phyloP scores from a whole-genome alignment of 2,329 filamentous ascomycete genomes.

The Paecilomyces niveus region DNA sequence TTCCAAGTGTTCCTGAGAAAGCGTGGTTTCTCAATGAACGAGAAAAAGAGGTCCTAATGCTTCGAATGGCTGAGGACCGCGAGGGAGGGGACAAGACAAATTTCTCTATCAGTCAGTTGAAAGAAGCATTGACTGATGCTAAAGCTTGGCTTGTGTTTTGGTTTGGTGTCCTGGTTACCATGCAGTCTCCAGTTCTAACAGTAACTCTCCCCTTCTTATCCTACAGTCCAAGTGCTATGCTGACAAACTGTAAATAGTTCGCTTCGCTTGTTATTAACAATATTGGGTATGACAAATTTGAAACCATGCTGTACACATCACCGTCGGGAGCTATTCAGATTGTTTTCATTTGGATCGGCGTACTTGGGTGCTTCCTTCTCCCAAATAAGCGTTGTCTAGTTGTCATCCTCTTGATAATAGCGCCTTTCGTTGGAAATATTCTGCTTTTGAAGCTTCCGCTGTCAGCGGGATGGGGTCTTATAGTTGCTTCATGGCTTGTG shows the following conservation, averaged over 20 bases:
- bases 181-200: constrained; percentile 41
- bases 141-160: constrained; percentile 41
- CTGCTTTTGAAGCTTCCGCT: constrained; percentile 38
- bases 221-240: background rate
- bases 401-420: constrained; percentile 32
- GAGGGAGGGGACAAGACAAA: constrained; percentile 38
- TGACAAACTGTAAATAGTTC: constrained; percentile 26
- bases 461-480: constrained; percentile 40
- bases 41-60: constrained; percentile 37
- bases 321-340: constrained; percentile 46
- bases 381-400: constrained; percentile 35
- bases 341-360: constrained; percentile 40
- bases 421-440: constrained; percentile 39
- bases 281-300: constrained; percentile 37
- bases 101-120: constrained; percentile 39
- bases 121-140: constrained; percentile 37
- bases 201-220: constrained; percentile 10
- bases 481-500: constrained; percentile 42
- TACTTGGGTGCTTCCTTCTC: constrained; percentile 31
- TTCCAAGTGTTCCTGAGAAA: constrained; percentile 40
- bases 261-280: constrained; percentile 44
- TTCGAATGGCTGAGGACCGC: constrained; percentile 29
- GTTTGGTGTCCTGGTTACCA: constrained; percentile 42
- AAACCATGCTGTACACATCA: constrained; percentile 43
- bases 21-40: constrained; percentile 44